Evolutionary conservation across 306 rosid genomes (phyloP).

Genomic region (Casuarina cunninghamiana): DNA sequence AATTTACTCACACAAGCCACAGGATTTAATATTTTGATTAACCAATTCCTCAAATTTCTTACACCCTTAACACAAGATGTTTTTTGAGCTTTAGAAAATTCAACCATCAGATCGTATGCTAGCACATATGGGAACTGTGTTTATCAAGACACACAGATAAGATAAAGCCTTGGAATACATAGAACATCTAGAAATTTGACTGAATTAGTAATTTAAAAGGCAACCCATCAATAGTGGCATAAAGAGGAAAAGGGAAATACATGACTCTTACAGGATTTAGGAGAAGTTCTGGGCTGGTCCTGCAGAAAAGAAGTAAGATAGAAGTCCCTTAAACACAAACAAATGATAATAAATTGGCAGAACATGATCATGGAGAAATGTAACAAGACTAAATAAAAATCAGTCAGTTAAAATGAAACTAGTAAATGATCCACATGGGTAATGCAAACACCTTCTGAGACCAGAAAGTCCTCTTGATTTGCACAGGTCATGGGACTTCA

Average conservation of each 20-base stretch:
- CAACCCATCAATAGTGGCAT: neutral
- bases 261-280: constrained; percentile 78
- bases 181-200: too few species aligned
- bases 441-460: neutral
- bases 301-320: constrained; percentile 42
- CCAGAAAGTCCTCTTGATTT: neutral
- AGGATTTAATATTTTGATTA: too few species aligned
- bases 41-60: too few species aligned
- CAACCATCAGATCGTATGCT: neutral
- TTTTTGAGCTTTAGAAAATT: too few species aligned
- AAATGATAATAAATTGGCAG: constrained; percentile 8
- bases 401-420: neutral
- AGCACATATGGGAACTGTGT: neutral
- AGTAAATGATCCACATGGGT: neutral
- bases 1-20: too few species aligned
- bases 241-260: neutral
- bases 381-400: neutral
- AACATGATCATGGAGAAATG: neutral
- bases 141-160: too few species aligned
- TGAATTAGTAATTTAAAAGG: neutral
- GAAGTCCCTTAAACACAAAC: constrained; percentile 1
- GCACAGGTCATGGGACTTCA: neutral
- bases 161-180: too few species aligned
- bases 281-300: constrained; percentile 89
- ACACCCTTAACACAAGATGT: too few species aligned